Conservation (phyloP, 352 stramenopile species). For the Globisporangium paroecandrum region DNA sequence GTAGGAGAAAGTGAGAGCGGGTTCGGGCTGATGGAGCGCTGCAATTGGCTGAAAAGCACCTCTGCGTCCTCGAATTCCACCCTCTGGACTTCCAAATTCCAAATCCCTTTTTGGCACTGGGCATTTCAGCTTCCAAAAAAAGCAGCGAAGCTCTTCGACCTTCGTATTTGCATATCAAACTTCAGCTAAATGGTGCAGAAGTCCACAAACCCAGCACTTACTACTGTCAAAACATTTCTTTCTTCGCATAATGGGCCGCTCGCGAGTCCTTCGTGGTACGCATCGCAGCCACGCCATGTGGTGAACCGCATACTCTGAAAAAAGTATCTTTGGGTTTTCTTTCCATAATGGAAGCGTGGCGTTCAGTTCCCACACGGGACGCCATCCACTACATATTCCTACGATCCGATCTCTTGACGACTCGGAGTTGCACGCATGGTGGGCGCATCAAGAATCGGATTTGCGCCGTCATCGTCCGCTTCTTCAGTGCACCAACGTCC, state of each 20-base stretch:
- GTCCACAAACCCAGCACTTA: background rate
- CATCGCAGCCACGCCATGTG: background rate
- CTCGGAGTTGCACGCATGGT: background rate
- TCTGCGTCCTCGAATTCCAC: background rate
- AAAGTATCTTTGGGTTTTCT: background rate
- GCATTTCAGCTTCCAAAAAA: conserved; percentile 6
- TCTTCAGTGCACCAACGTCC: background rate
- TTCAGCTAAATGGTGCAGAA: background rate
- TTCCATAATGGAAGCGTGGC: background rate
- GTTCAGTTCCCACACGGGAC: no score
- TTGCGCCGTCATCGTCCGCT: background rate
- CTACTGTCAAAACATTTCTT: background rate
- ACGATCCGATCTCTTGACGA: no score
- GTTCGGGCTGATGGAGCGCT: background rate
- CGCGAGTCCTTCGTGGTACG: background rate
- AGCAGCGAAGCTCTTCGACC: background rate
- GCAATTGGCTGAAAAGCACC: background rate
- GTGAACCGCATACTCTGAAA: conserved; percentile 1
- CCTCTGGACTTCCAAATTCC: background rate
- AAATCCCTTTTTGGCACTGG: background rate
- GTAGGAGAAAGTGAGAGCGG: background rate
- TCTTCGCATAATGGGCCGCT: background rate
- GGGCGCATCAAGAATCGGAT: background rate
- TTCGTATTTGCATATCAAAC: background rate
- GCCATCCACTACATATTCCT: no score